Evolutionary conservation across 306 rosid species (phyloP).

Genomic region (Quillaja saponaria): DNA sequence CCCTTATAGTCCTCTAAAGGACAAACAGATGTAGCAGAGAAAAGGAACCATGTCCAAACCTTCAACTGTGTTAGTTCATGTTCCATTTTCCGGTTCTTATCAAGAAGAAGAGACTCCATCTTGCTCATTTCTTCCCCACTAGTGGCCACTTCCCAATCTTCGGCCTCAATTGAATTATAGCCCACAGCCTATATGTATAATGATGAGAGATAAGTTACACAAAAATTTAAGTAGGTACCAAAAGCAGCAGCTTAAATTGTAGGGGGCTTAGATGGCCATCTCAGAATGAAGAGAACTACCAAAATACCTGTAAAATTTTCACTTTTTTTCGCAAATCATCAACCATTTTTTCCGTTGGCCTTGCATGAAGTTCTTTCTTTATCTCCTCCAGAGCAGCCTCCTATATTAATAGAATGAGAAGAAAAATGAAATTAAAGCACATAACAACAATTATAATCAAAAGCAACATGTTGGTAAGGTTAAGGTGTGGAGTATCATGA

Average conservation of each 20-base stretch:
- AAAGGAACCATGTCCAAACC: slow-evolving; percentile 44
- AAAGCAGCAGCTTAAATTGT: slow-evolving; percentile 1
- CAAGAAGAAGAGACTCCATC: slow-evolving; percentile 99
- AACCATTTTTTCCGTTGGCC: slow-evolving; percentile 81
- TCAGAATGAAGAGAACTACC: slow-evolving; percentile 15
- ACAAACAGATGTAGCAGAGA: neutral
- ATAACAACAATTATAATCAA: neutral
- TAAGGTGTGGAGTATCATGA: neutral
- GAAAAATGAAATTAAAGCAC: slow-evolving; percentile 15
- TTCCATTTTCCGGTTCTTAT: slow-evolving; percentile 96
- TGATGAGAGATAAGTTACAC: slow-evolving; percentile 27
- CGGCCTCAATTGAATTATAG: slow-evolving; percentile 96
- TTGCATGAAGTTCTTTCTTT: slow-evolving; percentile 81
- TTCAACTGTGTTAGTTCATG: slow-evolving; percentile 90
- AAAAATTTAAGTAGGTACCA: slow-evolving; percentile 14
- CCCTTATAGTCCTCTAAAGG: slow-evolving; percentile 13
- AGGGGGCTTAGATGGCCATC: slow-evolving; percentile 9
- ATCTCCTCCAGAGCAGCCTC: slow-evolving; percentile 71
- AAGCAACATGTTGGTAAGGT: neutral
- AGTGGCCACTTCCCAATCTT: slow-evolving; percentile 98
- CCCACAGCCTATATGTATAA: slow-evolving; percentile 76
- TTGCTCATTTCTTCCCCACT: slow-evolving; percentile 99
- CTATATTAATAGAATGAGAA: slow-evolving; percentile 40
- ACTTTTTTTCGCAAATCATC: slow-evolving; percentile 91
- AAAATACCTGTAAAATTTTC: slow-evolving; percentile 85